Percentiles rank a stretch among this genome's conserved stretches.
phyloP scores from a whole-genome alignment of 1,284 basidiomycete species.

The Irpex sp. region DNA sequence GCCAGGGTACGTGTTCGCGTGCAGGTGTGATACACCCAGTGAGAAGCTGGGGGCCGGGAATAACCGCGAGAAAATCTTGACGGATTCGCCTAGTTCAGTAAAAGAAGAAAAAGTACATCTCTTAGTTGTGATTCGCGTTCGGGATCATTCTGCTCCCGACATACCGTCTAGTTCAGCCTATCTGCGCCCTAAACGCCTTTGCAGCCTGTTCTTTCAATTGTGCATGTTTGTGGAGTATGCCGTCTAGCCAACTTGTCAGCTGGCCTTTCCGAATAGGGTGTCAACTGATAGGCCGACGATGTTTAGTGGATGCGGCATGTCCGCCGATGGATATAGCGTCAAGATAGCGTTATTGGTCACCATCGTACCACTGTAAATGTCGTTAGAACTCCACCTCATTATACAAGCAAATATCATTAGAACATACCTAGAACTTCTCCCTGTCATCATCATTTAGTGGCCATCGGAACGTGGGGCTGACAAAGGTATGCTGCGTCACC shows the following conservation, averaged over 20 bases:
- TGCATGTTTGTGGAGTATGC: not conserved
- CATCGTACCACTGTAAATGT: not conserved
- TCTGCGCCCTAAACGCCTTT: not conserved
- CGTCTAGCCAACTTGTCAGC: not conserved
- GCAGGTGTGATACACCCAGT: not conserved
- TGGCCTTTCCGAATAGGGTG: not conserved
- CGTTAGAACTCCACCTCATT: not conserved
- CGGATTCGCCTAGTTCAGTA: not conserved
- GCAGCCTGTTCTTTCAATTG: not conserved
- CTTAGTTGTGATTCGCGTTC: not conserved
- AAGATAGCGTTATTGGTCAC: not conserved
- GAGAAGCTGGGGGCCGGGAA: not conserved
- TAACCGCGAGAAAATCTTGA: not conserved
- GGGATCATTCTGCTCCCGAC: not conserved
- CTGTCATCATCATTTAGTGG: not conserved
- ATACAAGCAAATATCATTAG: not conserved
- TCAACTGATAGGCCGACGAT: not conserved
- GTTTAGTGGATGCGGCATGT: not conserved
- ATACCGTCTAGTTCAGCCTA: not conserved
- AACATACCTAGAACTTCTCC: not conserved
- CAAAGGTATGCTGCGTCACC: not conserved
- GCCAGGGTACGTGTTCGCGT: not conserved
- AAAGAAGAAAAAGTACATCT: not conserved
- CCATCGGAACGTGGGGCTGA: not conserved
- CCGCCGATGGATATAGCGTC: not conserved